A percentile compares a stretch with the other conserved stretches of the same genome.
These are phyloP conservation scores for Orobanche coerulescens DNA, from an alignment of 257 asterid species.

Conservation along the genomic window DNA sequence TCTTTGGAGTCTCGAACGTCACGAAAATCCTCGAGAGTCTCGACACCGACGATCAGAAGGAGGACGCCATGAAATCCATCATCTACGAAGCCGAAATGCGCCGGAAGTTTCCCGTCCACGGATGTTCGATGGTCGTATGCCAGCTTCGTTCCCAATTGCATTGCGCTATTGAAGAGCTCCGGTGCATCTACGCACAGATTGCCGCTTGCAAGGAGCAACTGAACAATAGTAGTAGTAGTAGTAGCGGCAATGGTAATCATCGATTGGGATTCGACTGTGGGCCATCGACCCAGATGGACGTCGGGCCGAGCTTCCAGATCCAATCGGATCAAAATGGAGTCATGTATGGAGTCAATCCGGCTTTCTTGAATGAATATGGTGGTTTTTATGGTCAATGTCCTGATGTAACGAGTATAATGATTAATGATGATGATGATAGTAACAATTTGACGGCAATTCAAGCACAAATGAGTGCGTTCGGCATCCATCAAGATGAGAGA, in stretches of 20 bases:
- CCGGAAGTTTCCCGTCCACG: conserved; percentile 35
- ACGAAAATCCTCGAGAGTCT: conserved; percentile 28
- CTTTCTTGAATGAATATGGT: conserved; percentile 1
- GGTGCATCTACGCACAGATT: conserved; percentile 24
- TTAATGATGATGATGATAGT: too few relatives aligned
- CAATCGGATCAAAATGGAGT: neutral
- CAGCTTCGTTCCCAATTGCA: conserved; percentile 28
- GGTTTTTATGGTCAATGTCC: conserved; percentile 5
- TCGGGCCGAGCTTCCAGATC: neutral
- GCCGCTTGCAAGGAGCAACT: conserved; percentile 19
- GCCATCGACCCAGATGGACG: neutral
- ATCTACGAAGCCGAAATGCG: conserved; percentile 63
- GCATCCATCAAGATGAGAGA: conserved; percentile 4
- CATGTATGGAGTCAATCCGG: too few relatives aligned
- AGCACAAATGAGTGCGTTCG: conserved; percentile 17
- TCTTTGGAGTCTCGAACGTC: conserved; percentile 55
- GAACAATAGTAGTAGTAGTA: neutral
- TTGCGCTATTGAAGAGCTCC: conserved; percentile 27
- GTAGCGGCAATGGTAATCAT: neutral
- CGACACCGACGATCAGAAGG: conserved; percentile 22
- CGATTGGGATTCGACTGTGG: neutral
- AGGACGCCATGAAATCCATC: conserved; percentile 66
- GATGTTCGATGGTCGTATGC: conserved; percentile 34
- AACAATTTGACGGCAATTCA: conserved; percentile 16
- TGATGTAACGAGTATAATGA: too few relatives aligned